Evolutionary conservation across 2,329 filamentous ascomycete species (phyloP).

Genomic region (Mycosphaerelloides madeirae): DNA sequence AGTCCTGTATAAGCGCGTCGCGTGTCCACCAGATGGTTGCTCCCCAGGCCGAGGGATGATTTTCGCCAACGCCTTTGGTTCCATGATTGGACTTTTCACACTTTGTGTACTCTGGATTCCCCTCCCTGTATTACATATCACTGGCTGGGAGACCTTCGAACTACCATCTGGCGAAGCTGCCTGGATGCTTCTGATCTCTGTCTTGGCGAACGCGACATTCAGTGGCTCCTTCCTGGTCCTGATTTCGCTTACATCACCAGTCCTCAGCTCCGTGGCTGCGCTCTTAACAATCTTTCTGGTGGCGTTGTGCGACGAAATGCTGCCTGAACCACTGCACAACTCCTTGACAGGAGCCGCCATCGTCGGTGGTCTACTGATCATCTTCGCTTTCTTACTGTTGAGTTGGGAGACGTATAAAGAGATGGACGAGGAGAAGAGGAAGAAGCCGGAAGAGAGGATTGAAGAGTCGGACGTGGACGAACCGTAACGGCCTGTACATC

Average conservation of each 20-base stretch:
- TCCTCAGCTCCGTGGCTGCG: constrained; percentile 79
- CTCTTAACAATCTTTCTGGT: constrained; percentile 96
- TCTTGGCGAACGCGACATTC: constrained; percentile 84
- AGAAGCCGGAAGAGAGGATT: constrained; percentile 44
- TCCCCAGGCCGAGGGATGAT: constrained; percentile 85
- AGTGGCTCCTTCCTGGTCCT: constrained; percentile 89
- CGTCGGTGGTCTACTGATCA: constrained; percentile 78
- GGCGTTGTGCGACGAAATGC: constrained; percentile 81
- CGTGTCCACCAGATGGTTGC: constrained; percentile 87
- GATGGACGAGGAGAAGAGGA: constrained; percentile 76
- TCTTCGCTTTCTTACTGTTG: constrained; percentile 78
- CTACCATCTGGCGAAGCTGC: constrained; percentile 73
- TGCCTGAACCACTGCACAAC: constrained; percentile 64
- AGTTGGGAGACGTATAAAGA: constrained; percentile 91
- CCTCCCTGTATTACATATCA: constrained; percentile 73
- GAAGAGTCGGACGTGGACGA: constrained; percentile 43
- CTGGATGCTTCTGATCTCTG: constrained; percentile 72
- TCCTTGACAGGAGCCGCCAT: constrained; percentile 71
- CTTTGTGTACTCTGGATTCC: constrained; percentile 87
- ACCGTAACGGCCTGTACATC: constrained; percentile 3
- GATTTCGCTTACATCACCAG: constrained; percentile 87
- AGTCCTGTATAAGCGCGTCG: constrained; percentile 88
- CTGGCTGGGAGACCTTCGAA: constrained; percentile 76
- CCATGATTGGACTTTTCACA: constrained; percentile 81
- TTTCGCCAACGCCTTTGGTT: constrained; percentile 90